Evolutionary conservation across 192 early-diverging fungal genomes (phyloP).

Genomic region (Dissophora ornata): DNA sequence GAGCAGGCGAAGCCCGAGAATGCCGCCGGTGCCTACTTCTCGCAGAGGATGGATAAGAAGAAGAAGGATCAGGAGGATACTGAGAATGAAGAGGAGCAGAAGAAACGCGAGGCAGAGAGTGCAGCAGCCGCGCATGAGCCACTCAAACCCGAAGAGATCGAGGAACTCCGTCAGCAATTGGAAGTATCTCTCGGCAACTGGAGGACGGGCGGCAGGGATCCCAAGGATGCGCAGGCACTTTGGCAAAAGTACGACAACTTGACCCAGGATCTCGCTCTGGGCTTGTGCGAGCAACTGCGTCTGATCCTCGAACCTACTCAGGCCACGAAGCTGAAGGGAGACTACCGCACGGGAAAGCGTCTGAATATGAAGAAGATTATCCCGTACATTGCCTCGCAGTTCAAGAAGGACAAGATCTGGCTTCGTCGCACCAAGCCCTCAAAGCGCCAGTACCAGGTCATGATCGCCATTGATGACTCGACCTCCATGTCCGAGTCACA

Average conservation of each 20-base stretch:
- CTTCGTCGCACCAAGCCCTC: slow-evolving; percentile 95
- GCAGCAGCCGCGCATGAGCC: slow-evolving; percentile 55
- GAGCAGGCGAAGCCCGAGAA: slow-evolving; percentile 48
- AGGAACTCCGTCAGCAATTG: slow-evolving; percentile 82
- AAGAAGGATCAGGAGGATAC: slow-evolving; percentile 36
- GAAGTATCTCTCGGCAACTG: slow-evolving; percentile 81
- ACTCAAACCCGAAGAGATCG: slow-evolving; percentile 69
- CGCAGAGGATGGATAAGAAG: slow-evolving; percentile 52
- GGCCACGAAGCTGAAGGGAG: slow-evolving; percentile 95
- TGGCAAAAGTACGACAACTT: slow-evolving; percentile 92
- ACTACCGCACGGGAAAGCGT: slow-evolving; percentile 98
- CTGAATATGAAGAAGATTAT: slow-evolving; percentile 99
- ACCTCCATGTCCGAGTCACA: slow-evolving; percentile 94
- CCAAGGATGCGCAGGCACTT: slow-evolving; percentile 72
- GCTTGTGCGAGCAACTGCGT: slow-evolving; percentile 94
- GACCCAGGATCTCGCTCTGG: slow-evolving; percentile 91
- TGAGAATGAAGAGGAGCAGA: slow-evolving; percentile 52
- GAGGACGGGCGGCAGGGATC: slow-evolving; percentile 72
- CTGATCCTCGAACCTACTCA: slow-evolving; percentile 97
- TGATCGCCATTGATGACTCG: slow-evolving; percentile 98
- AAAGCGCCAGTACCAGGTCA: slow-evolving; percentile 97
- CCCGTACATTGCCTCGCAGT: slow-evolving; percentile 98
- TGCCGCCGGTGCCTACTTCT: slow-evolving; percentile 55
- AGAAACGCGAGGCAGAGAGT: slow-evolving; percentile 36
- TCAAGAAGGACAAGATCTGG: slow-evolving; percentile 99